A percentile compares a stretch with the other conserved stretches of the same genome.
These are phyloP conservation scores for Tillandsia fasciculata DNA, from an alignment of 176 grass and related monocot genomes.

Conservation along the genomic window DNA sequence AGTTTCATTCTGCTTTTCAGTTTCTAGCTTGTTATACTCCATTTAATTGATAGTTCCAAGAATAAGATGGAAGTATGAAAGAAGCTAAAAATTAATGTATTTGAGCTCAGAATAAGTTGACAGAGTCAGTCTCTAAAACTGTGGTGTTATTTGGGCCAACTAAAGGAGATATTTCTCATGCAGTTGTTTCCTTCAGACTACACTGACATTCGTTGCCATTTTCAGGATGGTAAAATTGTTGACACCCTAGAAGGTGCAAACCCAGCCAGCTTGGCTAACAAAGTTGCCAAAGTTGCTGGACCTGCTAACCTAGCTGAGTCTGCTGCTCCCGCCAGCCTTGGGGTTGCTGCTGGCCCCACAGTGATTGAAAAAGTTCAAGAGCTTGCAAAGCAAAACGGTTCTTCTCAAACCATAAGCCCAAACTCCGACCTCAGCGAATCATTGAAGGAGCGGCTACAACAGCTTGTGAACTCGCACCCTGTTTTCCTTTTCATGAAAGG, in stretches of 20 bases:
- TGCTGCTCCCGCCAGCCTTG: conserved; percentile 55
- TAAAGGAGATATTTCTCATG: neutral
- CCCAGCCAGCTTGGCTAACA: conserved; percentile 80
- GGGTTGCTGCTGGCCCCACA: conserved; percentile 39
- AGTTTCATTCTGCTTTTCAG: too few species aligned
- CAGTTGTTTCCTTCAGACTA: conserved; percentile 11
- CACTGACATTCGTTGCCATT: conserved; percentile 8
- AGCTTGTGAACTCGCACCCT: conserved; percentile 73
- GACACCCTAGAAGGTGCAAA: conserved; percentile 92
- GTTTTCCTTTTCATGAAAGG: conserved; percentile 96
- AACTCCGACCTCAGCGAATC: conserved; percentile 13
- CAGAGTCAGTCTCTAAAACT: neutral
- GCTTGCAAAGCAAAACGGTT: conserved; percentile 34
- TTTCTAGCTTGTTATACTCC: neutral
- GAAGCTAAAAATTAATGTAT: too few species aligned
- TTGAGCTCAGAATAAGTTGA: too few species aligned
- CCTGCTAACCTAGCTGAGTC: conserved; percentile 42
- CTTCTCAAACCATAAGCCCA: conserved; percentile 29
- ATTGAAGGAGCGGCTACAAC: conserved; percentile 54
- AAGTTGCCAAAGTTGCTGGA: conserved; percentile 71
- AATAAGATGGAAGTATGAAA: too few species aligned
- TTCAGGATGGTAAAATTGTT: conserved; percentile 67
- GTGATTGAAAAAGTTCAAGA: conserved; percentile 55
- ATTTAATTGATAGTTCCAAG: neutral
- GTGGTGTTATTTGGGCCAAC: conserved; percentile 7